These are phyloP conservation scores for Mucor circinelloides DNA, from an alignment of 371 early-diverging fungal genomes.

Conservation along the genomic window DNA sequence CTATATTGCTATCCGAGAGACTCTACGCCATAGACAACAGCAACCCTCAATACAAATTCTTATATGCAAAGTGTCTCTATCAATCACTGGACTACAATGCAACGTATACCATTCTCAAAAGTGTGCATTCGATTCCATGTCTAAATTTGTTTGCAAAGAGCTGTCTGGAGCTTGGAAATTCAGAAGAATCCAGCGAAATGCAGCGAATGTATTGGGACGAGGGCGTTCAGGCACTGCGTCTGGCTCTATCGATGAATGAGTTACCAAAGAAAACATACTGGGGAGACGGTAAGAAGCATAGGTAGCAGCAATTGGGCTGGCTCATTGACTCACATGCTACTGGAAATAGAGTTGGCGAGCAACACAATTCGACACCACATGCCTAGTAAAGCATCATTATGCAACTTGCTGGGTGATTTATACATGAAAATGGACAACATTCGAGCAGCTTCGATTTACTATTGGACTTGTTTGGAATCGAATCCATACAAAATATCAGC, in stretches of 20 bases:
- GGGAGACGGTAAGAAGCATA: slow-evolving; percentile 46
- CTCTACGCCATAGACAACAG: slow-evolving; percentile 45
- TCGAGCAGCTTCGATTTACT: slow-evolving; percentile 25
- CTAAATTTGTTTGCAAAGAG: slow-evolving; percentile 47
- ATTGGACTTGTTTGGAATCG: slow-evolving; percentile 21
- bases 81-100: slow-evolving; percentile 39
- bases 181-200: slow-evolving; percentile 40
- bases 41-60: slow-evolving; percentile 37
- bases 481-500: slow-evolving; percentile 46
- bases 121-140: slow-evolving; percentile 29
- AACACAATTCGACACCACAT: slow-evolving; percentile 28
- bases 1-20: slow-evolving; percentile 49
- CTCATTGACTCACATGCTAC: no score
- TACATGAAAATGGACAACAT: slow-evolving; percentile 39
- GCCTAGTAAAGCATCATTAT: slow-evolving; percentile 37
- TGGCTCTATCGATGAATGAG: slow-evolving; percentile 10
- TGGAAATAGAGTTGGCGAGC: slow-evolving; percentile 38
- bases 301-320: no score
- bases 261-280: slow-evolving; percentile 25
- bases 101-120: slow-evolving; percentile 33
- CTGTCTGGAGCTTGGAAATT: slow-evolving; percentile 48
- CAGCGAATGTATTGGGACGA: slow-evolving; percentile 47
- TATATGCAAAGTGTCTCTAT: slow-evolving; percentile 48
- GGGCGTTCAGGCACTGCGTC: slow-evolving; percentile 43
- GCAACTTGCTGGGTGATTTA: slow-evolving; percentile 41